Conservation (phyloP, 106 monocot genomes). For the Gastrodia elata region DNA sequence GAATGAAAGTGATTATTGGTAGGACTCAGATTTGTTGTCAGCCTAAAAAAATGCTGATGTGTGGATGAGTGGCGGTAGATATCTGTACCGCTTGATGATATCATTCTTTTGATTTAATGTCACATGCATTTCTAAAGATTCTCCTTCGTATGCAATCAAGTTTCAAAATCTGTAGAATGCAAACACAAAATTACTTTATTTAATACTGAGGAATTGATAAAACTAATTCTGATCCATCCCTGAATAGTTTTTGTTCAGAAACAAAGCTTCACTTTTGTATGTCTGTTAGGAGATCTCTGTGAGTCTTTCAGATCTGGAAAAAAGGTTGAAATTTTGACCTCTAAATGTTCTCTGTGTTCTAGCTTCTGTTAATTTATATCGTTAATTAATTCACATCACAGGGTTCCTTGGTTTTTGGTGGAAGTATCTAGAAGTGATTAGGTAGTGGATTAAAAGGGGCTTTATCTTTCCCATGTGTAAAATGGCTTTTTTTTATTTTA, state of each 20-base stretch:
- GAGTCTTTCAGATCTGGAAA: background rate
- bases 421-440: too few species aligned
- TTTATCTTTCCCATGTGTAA: too few species aligned
- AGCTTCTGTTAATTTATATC: too few species aligned
- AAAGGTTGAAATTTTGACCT: background rate
- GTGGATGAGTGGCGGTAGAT: background rate
- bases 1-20: background rate
- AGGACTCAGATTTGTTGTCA: background rate
- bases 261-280: background rate
- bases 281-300: background rate
- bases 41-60: background rate
- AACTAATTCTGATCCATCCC: background rate
- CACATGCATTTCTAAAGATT: too few species aligned
- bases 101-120: too few species aligned
- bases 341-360: too few species aligned
- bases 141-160: background rate
- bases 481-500: too few species aligned
- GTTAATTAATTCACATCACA: too few species aligned
- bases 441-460: too few species aligned
- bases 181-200: background rate
- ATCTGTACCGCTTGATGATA: too few species aligned
- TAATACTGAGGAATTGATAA: too few species aligned
- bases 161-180: background rate
- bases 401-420: too few species aligned
- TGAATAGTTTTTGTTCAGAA: background rate